phyloP scores from a whole-genome alignment of 441 rosid species.

The Jatropha podagrica region DNA sequence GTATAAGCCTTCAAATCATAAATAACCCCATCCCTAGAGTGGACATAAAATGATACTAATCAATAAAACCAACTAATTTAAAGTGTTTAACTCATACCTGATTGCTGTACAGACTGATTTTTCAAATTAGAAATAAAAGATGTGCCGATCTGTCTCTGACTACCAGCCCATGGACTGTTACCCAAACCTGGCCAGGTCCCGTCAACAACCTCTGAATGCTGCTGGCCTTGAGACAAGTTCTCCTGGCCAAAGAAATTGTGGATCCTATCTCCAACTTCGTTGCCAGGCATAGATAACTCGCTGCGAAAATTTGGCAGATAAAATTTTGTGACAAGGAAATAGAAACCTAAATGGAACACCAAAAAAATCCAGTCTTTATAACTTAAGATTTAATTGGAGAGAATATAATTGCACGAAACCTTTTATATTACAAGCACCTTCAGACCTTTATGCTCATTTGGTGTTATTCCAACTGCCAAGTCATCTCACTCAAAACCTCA shows the following conservation, averaged over 20 bases:
- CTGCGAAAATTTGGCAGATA: constrained; percentile 29
- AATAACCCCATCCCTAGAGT: constrained; percentile 10
- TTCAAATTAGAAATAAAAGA: constrained; percentile 51
- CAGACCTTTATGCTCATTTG: constrained; percentile 34
- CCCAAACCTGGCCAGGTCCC: constrained; percentile 59
- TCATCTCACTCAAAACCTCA: constrained; percentile 22
- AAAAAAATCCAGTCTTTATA: constrained; percentile 19
- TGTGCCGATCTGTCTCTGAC: constrained; percentile 59
- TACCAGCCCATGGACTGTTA: constrained; percentile 56
- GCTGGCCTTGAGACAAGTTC: constrained; percentile 65
- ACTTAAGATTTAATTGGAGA: constrained; percentile 12
- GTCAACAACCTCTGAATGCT: constrained; percentile 56
- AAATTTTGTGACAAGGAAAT: constrained; percentile 28
- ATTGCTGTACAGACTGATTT: constrained; percentile 51
- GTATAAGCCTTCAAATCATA: constrained; percentile 17
- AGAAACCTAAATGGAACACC: constrained; percentile 22
- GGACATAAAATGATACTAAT: constrained; percentile 1
- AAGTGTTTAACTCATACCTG: constrained; percentile 49
- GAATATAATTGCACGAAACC: background rate
- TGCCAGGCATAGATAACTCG: constrained; percentile 87
- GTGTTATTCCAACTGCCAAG: constrained; percentile 26
- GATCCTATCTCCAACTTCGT: constrained; percentile 89
- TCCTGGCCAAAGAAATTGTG: constrained; percentile 85
- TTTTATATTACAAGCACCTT: constrained; percentile 15
- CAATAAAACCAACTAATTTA: background rate